Conservation (phyloP, 2,329 filamentous ascomycete species). For the Pseudogymnoascus sp. region DNA sequence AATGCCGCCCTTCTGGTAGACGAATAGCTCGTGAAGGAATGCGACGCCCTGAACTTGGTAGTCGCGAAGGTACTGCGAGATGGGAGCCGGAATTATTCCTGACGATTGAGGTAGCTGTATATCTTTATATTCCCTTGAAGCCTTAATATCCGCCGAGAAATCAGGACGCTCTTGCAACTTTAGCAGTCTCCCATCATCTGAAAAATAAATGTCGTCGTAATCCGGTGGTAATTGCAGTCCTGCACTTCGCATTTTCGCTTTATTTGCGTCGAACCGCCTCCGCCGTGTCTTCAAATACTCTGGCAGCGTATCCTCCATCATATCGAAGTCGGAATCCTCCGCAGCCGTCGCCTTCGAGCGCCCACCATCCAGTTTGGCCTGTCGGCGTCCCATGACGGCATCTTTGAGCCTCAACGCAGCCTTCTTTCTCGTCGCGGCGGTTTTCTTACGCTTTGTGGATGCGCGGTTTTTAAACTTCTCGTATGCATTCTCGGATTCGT, state of each 20-base stretch:
- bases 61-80: conserved; percentile 84
- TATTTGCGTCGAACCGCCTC: conserved; percentile 54
- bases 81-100: conserved; percentile 76
- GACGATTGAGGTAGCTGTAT: conserved; percentile 66
- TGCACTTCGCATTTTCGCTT: conserved; percentile 51
- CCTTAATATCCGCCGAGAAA: conserved; percentile 53
- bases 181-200: conserved; percentile 56
- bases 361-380: conserved; percentile 20
- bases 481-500: conserved; percentile 54
- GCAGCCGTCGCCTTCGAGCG: conserved; percentile 20
- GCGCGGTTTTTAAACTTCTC: conserved; percentile 56
- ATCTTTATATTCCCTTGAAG: conserved; percentile 64
- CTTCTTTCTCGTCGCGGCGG: conserved; percentile 38
- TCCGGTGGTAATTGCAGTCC: conserved; percentile 71
- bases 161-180: conserved; percentile 61
- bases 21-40: conserved; percentile 82
- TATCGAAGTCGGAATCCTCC: conserved; percentile 24
- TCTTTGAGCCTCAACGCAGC: conserved; percentile 39
- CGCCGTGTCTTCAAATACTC: conserved; percentile 65
- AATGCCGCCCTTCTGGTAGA: conserved; percentile 84
- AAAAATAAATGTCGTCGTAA: conserved; percentile 68
- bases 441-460: conserved; percentile 43
- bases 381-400: conserved; percentile 17
- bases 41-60: conserved; percentile 82
- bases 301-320: conserved; percentile 42